Conservation (phyloP, 208 protist species). For the Trypanosoma mega region DNA sequence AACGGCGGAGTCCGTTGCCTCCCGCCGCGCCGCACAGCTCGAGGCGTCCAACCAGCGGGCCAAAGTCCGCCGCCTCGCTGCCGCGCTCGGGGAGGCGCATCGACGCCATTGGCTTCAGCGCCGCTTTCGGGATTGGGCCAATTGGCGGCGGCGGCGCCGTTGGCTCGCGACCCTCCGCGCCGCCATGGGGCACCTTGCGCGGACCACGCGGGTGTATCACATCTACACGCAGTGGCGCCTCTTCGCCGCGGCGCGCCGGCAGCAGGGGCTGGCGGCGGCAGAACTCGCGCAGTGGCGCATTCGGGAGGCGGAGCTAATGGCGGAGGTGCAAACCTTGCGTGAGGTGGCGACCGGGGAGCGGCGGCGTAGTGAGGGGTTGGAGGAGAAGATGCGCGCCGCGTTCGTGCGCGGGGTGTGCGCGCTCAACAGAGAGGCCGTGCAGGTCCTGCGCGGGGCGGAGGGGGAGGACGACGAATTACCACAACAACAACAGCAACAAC, state of each 20-base stretch:
- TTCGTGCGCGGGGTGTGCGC: constrained; percentile 89
- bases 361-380: constrained; percentile 40
- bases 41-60: constrained; percentile 9
- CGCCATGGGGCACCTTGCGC: constrained; percentile 6
- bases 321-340: constrained; percentile 37
- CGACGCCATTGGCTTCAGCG: neutral
- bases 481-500: constrained; percentile 6
- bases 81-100: constrained; percentile 9
- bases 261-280: constrained; percentile 24
- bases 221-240: constrained; percentile 61
- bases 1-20: constrained; percentile 7
- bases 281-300: constrained; percentile 29
- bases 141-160: constrained; percentile 24
- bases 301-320: constrained; percentile 45
- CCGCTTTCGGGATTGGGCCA: constrained; percentile 38
- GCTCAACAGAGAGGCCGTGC: constrained; percentile 89
- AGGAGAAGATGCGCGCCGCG: constrained; percentile 68
- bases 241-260: constrained; percentile 39
- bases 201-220: constrained; percentile 24
- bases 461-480: too few relatives aligned
- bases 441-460: constrained; percentile 68
- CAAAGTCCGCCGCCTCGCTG: neutral
- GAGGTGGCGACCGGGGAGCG: constrained; percentile 33
- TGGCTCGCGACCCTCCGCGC: constrained; percentile 16
- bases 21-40: neutral